A percentile compares a stretch with the other conserved stretches of the same genome.
These are phyloP conservation scores for Metschnikowia henanensis DNA, from an alignment of 805 yeast genomes.

Conservation along the genomic window DNA sequence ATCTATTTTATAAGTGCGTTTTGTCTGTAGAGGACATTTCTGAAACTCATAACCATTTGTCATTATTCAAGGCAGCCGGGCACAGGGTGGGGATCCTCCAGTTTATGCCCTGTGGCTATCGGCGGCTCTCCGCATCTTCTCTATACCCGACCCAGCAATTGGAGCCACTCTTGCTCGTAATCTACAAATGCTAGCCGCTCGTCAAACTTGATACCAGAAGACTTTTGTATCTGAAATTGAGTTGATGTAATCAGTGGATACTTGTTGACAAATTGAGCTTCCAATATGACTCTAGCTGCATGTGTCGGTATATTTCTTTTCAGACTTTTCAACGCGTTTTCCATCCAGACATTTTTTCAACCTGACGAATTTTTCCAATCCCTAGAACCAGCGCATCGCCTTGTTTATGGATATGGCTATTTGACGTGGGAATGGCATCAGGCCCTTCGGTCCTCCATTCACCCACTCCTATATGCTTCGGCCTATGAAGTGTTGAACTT, in stretches of 20 bases:
- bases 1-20: too few relatives aligned
- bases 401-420: conserved; percentile 77
- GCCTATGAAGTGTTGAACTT: conserved; percentile 36
- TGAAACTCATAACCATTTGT: too few relatives aligned
- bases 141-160: background rate
- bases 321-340: conserved; percentile 63
- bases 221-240: background rate
- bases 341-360: conserved; percentile 79
- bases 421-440: conserved; percentile 94
- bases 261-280: background rate
- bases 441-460: conserved; percentile 73
- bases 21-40: too few relatives aligned
- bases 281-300: conserved; percentile 1
- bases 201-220: background rate
- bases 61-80: background rate
- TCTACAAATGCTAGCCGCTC: background rate
- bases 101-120: too few relatives aligned
- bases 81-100: background rate
- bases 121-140: conserved; percentile 1
- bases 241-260: background rate
- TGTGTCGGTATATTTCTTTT: conserved; percentile 19
- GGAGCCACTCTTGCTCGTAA: background rate
- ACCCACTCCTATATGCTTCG: conserved; percentile 69
- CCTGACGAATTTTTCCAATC: conserved; percentile 96
- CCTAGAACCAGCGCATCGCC: conserved; percentile 84